These are phyloP conservation scores for Pseudopyricularia cyperi DNA, from an alignment of 2,329 filamentous ascomycete species.

Conservation along the genomic window DNA sequence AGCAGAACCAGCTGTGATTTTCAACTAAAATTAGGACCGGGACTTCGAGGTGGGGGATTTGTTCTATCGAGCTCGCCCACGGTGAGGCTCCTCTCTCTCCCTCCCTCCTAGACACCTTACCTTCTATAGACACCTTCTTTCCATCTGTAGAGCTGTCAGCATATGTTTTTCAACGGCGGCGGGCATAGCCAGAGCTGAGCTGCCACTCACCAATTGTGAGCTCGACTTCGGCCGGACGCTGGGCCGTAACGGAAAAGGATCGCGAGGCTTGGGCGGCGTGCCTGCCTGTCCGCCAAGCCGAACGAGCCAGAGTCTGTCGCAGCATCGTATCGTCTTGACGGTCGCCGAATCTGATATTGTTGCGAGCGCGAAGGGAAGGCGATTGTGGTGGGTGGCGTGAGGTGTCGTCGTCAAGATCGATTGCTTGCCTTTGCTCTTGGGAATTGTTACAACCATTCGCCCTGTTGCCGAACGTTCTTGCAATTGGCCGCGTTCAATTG, in stretches of 20 bases:
- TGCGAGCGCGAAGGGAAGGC: slow-evolving; percentile 16
- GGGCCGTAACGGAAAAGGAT: slow-evolving; percentile 68
- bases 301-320: slow-evolving; percentile 54
- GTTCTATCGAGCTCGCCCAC: not conserved
- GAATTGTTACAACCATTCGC: slow-evolving; percentile 14
- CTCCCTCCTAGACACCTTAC: slow-evolving; percentile 32
- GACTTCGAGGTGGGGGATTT: slow-evolving; percentile 1
- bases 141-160: slow-evolving; percentile 53
- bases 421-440: not conserved
- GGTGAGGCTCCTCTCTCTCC: not conserved
- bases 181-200: slow-evolving; percentile 4
- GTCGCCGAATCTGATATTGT: slow-evolving; percentile 17
- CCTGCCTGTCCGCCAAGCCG: slow-evolving; percentile 52
- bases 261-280: slow-evolving; percentile 50
- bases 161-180: slow-evolving; percentile 13
- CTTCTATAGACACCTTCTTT: slow-evolving; percentile 96
- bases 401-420: not conserved
- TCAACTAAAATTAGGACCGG: slow-evolving; percentile 6
- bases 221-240: slow-evolving; percentile 83
- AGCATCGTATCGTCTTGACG: slow-evolving; percentile 54
- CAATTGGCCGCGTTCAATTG: not conserved
- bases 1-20: slow-evolving; percentile 71
- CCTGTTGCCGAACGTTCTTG: slow-evolving; percentile 9
- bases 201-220: slow-evolving; percentile 71
- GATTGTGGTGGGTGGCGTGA: not conserved